Conservation (phyloP, 805 yeast genomes). For the Yamadazyma phyllophila region DNA sequence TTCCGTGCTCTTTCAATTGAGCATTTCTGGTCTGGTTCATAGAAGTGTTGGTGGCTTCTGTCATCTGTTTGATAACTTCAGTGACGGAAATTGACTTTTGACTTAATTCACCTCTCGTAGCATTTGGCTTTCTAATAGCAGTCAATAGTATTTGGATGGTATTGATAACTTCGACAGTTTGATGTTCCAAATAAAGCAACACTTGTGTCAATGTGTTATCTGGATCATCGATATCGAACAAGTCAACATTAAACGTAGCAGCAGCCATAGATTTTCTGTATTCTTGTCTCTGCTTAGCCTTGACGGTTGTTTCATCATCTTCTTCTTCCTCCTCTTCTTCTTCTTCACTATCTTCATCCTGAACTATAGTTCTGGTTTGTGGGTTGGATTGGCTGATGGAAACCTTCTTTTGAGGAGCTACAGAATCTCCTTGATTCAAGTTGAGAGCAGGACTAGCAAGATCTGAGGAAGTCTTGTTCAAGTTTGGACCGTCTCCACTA, state of each 20-base stretch:
- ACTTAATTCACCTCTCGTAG: constrained; percentile 72
- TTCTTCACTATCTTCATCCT: constrained; percentile 12
- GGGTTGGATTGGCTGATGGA: background rate
- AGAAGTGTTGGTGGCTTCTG: constrained; percentile 80
- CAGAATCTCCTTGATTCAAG: no score
- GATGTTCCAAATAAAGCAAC: constrained; percentile 83
- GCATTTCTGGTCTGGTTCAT: constrained; percentile 87
- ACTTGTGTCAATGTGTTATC: constrained; percentile 86
- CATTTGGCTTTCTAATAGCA: constrained; percentile 73
- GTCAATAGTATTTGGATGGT: constrained; percentile 81
- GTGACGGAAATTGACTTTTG: constrained; percentile 74
- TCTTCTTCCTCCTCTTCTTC: constrained; percentile 19
- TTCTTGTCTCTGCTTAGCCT: constrained; percentile 44
- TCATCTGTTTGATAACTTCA: constrained; percentile 78
- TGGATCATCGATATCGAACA: constrained; percentile 80
- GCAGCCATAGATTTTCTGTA: constrained; percentile 48
- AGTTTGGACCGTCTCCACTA: background rate
- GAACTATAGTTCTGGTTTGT: background rate
- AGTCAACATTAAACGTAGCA: constrained; percentile 64
- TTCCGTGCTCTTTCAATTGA: constrained; percentile 84
- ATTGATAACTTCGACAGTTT: constrained; percentile 86
- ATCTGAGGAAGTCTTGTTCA: no score
- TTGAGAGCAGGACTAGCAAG: no score
- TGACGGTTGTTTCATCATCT: constrained; percentile 26
- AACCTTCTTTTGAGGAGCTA: background rate